Base-by-base conservation (phyloP, 495 filamentous ascomycete species). In the Lasiosphaeria ovina region DNA sequence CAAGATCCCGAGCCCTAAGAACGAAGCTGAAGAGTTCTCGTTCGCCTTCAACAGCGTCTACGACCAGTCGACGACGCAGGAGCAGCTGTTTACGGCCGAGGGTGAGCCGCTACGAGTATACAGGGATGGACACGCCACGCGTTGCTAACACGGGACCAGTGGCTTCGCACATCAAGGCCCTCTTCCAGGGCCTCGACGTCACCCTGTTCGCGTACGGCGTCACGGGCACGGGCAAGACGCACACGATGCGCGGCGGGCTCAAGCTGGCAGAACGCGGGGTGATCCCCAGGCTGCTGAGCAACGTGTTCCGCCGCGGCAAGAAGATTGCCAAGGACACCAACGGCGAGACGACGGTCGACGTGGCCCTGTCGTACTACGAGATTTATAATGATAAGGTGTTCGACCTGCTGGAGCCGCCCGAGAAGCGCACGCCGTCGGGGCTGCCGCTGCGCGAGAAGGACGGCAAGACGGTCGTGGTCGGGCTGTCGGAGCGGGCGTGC, bases 351-450 rank as follows among this genome's bases (percentile, higher is more conserved):
- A 81, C 77, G 3, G 92, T 96, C 47, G 77, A 83, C 38, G 91
- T 97, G 8, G 81, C 86, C 12, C 84, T 98, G 67, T 93, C 89
- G 44, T 98, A 98, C 76, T 98, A 97, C 76, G 94, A 98, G 68
- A 98, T 98, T 55, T 98, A 98, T 76, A 97, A 97, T 70, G 90
- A 94, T 73, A 92, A 91, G 72, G 93, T 98, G 6, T 97, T 86
- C 66, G 94, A 98, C 71, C 76, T 98, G 34, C 93, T 98, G 60
- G 90, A 96, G 70, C 75, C 93, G 1, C 90, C 91, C 3, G 93
- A 97, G 68, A 96, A 93, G 75, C 87, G 94, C 12, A 93, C 92
- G 0, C 73, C 89, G 3, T 84, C 92, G 0, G 94, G 94, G 0
- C 77, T 98, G 40, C 90, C 91, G 4, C 82, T 98, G 2, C 84